Conservation (phyloP, 169 alveolate species). For the Pseudocohnilembus persalinus region DNA sequence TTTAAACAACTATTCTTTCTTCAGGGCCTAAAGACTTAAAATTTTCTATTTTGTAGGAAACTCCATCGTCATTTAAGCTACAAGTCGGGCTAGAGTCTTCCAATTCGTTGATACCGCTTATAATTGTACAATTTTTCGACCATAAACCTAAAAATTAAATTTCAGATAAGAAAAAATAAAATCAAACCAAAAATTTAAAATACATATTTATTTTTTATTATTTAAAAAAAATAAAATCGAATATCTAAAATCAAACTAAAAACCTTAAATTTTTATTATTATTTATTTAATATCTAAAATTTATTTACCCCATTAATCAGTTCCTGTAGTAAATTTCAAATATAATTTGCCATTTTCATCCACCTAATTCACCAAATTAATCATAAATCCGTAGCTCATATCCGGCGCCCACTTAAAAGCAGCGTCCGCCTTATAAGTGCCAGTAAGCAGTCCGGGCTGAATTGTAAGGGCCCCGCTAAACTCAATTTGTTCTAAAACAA, state of each 20-base stretch:
- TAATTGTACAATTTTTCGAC: not conserved
- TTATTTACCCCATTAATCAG: conserved; percentile 10
- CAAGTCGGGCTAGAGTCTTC: not conserved
- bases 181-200: too few species aligned
- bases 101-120: not conserved
- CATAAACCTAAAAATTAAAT: too few species aligned
- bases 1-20: conserved; percentile 4
- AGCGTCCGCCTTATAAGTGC: not conserved
- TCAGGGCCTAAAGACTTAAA: conserved; percentile 2
- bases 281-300: too few species aligned
- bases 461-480: conserved; percentile 1
- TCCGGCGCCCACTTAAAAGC: conserved; percentile 16
- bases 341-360: conserved; percentile 6
- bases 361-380: conserved; percentile 12
- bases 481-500: not conserved
- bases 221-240: too few species aligned
- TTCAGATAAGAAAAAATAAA: too few species aligned
- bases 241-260: too few species aligned
- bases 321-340: conserved; percentile 16
- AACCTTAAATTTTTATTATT: too few species aligned
- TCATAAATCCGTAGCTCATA: not conserved
- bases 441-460: conserved; percentile 1
- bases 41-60: conserved; percentile 20
- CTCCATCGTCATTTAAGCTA: not conserved
- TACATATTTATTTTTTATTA: too few species aligned